Conservation (phyloP, 306 rosid species). For the Acmispon strigosus region DNA sequence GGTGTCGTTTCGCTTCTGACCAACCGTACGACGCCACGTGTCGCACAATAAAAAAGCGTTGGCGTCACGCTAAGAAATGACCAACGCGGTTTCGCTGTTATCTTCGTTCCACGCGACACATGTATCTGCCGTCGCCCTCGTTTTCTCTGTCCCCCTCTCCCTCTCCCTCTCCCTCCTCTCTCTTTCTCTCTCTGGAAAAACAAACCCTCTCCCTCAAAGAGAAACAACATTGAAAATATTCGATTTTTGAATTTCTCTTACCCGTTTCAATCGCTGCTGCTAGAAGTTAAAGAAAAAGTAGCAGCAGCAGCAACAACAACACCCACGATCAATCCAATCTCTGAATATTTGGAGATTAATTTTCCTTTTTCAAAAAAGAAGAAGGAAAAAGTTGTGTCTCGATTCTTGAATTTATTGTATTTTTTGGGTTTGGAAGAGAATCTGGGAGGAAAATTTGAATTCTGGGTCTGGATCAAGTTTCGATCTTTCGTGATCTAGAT, state of each 20-base stretch:
- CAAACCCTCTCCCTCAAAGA: not conserved
- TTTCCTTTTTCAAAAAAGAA: no score
- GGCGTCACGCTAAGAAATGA: constrained; percentile 33
- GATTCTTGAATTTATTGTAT: not conserved
- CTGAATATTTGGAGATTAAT: not conserved
- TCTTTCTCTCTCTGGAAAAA: not conserved
- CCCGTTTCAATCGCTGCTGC: not conserved
- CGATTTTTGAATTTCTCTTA: not conserved
- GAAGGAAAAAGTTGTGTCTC: not conserved
- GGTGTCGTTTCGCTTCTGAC: constrained; percentile 21
- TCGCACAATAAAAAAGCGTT: not conserved
- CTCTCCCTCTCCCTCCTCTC: not conserved
- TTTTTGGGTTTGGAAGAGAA: not conserved
- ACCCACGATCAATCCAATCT: not conserved
- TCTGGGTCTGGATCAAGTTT: not conserved
- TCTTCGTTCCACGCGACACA: constrained; percentile 12
- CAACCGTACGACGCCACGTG: constrained; percentile 28
- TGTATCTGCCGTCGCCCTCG: not conserved
- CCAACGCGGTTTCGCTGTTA: constrained; percentile 52
- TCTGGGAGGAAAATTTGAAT: constrained; percentile 1
- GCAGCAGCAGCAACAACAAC: not conserved
- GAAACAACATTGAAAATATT: not conserved
- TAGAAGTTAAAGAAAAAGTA: not conserved
- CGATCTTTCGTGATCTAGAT: constrained; percentile 12
- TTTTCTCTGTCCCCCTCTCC: constrained; percentile 4